phyloP scores from a whole-genome alignment of 179 eudicot genomes.

The Patellifolia procumbens region DNA sequence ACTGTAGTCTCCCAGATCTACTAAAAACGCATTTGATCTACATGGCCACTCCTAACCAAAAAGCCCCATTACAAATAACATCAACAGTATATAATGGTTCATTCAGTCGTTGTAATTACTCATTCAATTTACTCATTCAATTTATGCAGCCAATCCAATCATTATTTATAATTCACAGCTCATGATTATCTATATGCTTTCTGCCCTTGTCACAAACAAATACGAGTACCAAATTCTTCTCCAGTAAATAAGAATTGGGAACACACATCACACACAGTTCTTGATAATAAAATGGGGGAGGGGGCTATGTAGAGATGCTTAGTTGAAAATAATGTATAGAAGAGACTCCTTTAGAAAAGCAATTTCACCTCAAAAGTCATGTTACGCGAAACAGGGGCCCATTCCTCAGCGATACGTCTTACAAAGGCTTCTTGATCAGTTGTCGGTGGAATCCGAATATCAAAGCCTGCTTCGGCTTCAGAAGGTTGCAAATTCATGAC shows the following conservation, averaged over 20 bases:
- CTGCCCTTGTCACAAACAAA: too few species aligned
- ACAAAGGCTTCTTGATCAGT: slow-evolving; percentile 65
- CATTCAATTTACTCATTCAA: too few species aligned
- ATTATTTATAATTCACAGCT: too few species aligned
- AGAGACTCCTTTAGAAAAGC: slow-evolving; percentile 1
- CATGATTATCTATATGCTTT: too few species aligned
- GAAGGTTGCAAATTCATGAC: slow-evolving; percentile 99
- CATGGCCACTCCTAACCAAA: too few species aligned
- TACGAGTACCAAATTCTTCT: too few species aligned
- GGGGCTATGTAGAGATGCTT: neutral
- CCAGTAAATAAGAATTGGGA: neutral
- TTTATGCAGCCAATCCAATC: too few species aligned
- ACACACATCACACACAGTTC: neutral
- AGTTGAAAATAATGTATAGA: neutral
- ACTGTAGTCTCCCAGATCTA: too few species aligned
- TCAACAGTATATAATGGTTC: too few species aligned
- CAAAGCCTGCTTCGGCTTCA: slow-evolving; percentile 94
- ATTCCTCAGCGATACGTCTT: slow-evolving; percentile 77
- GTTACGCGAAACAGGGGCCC: slow-evolving; percentile 92
- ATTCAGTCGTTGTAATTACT: too few species aligned
- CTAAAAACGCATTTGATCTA: too few species aligned
- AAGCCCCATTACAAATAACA: too few species aligned
- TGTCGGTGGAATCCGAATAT: slow-evolving; percentile 87
- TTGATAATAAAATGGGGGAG: neutral
- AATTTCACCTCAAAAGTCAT: slow-evolving; percentile 83